A percentile compares a stretch with the other conserved stretches of the same genome.
Evolutionary conservation across 352 stramenopile genomes (phyloP).

Genomic region (Globisporangium viniferum): DNA sequence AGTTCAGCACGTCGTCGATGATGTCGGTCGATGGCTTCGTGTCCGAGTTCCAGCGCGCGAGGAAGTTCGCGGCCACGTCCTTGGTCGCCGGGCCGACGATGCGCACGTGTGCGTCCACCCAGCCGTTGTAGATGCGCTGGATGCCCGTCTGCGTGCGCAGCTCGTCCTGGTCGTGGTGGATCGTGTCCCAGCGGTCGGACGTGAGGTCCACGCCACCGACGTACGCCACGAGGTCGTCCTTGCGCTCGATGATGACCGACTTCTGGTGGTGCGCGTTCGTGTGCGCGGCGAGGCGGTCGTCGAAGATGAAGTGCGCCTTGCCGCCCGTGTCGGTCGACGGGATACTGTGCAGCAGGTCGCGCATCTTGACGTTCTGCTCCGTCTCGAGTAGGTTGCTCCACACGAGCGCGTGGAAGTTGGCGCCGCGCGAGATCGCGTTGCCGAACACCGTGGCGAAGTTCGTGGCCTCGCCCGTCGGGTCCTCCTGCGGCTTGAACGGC

Average conservation of each 20-base stretch:
- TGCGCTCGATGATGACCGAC: constrained; percentile 23
- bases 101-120: constrained; percentile 44
- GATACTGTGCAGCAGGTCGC: constrained; percentile 48
- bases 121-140: constrained; percentile 33
- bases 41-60: constrained; percentile 48
- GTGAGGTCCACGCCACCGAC: constrained; percentile 50
- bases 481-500: constrained; percentile 38
- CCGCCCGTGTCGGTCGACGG: constrained; percentile 17
- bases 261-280: constrained; percentile 54
- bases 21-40: constrained; percentile 22
- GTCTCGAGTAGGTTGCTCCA: constrained; percentile 65
- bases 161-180: constrained; percentile 38
- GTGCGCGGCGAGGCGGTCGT: constrained; percentile 31
- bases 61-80: constrained; percentile 53
- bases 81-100: constrained; percentile 41
- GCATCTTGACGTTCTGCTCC: constrained; percentile 50
- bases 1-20: constrained; percentile 36
- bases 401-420: constrained; percentile 51
- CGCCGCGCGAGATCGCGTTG: constrained; percentile 28
- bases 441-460: constrained; percentile 34
- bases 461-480: constrained; percentile 25
- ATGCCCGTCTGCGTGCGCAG: constrained; percentile 28
- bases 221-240: constrained; percentile 28
- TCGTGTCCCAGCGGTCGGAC: constrained; percentile 56
- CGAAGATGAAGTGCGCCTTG: constrained; percentile 36